Percentiles rank a stretch among this genome's conserved stretches.
Conservation (phyloP, 2,329 filamentous ascomycete species). For the Nannizziopsis barbatae region DNA sequence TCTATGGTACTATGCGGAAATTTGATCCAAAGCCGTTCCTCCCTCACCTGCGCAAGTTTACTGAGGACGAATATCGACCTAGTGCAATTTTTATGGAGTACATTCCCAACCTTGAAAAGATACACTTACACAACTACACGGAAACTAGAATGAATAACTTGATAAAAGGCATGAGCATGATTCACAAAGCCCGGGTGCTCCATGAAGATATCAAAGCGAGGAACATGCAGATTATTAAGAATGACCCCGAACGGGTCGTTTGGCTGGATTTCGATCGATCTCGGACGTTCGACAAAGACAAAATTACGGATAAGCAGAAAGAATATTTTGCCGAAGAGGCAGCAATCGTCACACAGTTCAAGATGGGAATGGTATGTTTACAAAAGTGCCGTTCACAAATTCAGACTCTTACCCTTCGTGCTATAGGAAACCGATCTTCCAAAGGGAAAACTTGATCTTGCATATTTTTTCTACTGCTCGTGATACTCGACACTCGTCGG, state of each 20-base stretch:
- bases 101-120: conserved; percentile 16
- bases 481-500: not conserved
- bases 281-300: conserved; percentile 8
- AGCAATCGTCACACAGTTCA: not conserved
- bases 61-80: conserved; percentile 16
- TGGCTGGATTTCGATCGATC: conserved; percentile 22
- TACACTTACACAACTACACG: conserved; percentile 19
- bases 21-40: conserved; percentile 10
- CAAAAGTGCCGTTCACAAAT: not conserved
- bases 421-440: conserved; percentile 8
- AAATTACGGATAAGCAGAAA: not conserved
- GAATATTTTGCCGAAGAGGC: not conserved
- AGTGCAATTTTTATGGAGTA: conserved; percentile 22
- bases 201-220: conserved; percentile 20
- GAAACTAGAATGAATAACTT: conserved; percentile 15
- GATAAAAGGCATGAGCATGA: conserved; percentile 17
- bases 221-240: conserved; percentile 20
- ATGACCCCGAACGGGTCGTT: conserved; percentile 14
- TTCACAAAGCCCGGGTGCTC: conserved; percentile 17
- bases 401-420: conserved; percentile 6
- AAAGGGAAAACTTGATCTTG: conserved; percentile 10
- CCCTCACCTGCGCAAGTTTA: conserved; percentile 8
- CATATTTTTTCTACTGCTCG: conserved; percentile 11
- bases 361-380: not conserved
- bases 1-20: conserved; percentile 9